A percentile compares a stretch with the other conserved stretches of the same genome.
Evolutionary conservation across 225 moss, liverwort and hornwort species (phyloP).

Genomic region (Polytrichum formosum): DNA sequence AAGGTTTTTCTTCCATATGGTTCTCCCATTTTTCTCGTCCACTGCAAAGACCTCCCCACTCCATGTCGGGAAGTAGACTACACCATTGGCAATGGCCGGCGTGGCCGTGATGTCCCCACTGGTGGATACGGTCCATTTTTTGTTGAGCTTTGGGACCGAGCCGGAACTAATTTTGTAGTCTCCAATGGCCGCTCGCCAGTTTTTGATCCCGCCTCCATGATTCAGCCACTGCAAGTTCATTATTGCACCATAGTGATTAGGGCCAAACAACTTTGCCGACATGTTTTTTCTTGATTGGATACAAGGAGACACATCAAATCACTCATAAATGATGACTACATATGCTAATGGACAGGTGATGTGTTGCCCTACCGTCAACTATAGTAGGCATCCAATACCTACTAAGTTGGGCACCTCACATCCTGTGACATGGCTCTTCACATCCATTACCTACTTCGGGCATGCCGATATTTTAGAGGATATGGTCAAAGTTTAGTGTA

Average conservation of each 20-base stretch:
- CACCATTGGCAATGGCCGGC: slow-evolving; percentile 19
- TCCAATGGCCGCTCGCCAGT: slow-evolving; percentile 4
- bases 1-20: slow-evolving; percentile 31
- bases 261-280: not conserved
- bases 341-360: not conserved
- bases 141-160: slow-evolving; percentile 4
- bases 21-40: slow-evolving; percentile 6
- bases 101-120: slow-evolving; percentile 19
- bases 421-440: too few species aligned
- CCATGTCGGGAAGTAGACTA: slow-evolving; percentile 25
- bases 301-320: not conserved
- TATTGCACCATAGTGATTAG: not conserved
- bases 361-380: not conserved
- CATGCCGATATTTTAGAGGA: too few species aligned
- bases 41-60: slow-evolving; percentile 32
- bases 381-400: not conserved
- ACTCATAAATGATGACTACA: not conserved
- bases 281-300: not conserved
- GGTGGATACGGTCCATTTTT: slow-evolving; percentile 21
- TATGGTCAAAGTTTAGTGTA: too few species aligned
- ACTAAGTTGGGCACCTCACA: not conserved
- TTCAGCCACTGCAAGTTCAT: not conserved
- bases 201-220: not conserved
- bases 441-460: too few species aligned
- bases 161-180: slow-evolving; percentile 17